Conservation (phyloP, 495 filamentous ascomycete species). For the Penicillium salamii region DNA sequence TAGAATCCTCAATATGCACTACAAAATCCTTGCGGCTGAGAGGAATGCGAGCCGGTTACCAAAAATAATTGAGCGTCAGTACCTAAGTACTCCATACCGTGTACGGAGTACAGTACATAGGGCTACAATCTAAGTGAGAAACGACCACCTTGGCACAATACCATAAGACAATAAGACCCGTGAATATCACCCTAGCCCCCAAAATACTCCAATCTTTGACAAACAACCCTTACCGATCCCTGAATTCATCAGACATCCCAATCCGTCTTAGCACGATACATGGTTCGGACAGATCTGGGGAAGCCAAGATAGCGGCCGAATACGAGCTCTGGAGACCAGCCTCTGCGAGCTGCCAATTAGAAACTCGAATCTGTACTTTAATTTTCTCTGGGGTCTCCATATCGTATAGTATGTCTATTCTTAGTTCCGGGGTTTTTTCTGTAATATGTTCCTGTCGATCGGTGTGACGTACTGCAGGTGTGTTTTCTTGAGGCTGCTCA, state of each 20-base stretch:
- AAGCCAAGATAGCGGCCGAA: slow-evolving; percentile 12
- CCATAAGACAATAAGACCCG: neutral
- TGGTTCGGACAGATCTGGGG: slow-evolving; percentile 3
- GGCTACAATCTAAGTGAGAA: too few relatives aligned
- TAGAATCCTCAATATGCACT: too few relatives aligned
- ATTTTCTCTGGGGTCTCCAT: neutral
- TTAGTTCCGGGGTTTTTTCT: neutral
- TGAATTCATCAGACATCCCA: neutral
- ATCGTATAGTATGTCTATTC: slow-evolving; percentile 2
- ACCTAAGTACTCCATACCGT: too few relatives aligned
- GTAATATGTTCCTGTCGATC: slow-evolving; percentile 14
- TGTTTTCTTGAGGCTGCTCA: neutral
- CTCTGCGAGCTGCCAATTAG: slow-evolving; percentile 6
- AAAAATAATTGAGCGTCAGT: too few relatives aligned
- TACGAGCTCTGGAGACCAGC: slow-evolving; percentile 12
- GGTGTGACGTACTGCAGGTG: neutral
- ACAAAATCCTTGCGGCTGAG: neutral
- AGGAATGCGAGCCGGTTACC: too few relatives aligned
- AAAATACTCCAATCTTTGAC: neutral
- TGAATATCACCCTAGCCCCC: neutral
- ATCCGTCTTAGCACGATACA: neutral
- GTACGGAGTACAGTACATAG: too few relatives aligned
- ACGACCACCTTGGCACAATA: too few relatives aligned
- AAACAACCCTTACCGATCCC: neutral
- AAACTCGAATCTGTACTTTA: slow-evolving; percentile 9